Evolutionary conservation across 108 stramenopile genomes (phyloP), one percentile per base, ranked within the genome.

Genomic region (Conticribra guillardii): DNA sequence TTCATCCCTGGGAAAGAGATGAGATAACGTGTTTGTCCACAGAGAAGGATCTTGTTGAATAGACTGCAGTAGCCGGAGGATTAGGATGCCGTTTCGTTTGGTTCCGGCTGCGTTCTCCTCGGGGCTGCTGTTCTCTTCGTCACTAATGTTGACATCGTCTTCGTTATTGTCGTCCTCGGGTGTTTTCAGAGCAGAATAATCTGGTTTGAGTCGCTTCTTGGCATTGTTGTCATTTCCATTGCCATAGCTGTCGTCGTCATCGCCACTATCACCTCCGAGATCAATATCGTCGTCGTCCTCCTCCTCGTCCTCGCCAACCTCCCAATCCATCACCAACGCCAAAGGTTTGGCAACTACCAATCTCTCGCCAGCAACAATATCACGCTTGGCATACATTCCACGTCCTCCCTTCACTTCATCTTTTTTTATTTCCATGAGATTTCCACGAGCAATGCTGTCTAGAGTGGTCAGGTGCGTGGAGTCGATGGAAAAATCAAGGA

Each of bases 1-100:
- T 18, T 63, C 28, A 27, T 79, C 82, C 18, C 88, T 50, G 26
- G 91, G 91, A 56, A 82, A 92, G 1, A 92, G 72, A 44, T 79
- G 70, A 0, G 79, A 67, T 0, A 89, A 46, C 17, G 66, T 69
- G 7, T 84, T 74, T 32, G 71, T 59, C 90, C 90, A 91, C 18
- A 89, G 44, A 26, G 60, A 62, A 47, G 84, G 85, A n/a, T n/a
- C n/a, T n/a, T n/a, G n/a, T n/a, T n/a, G n/a, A n/a, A n/a, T n/a
- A n/a, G n/a, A n/a, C 8, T 41, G 5, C 8, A 41, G 37, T 5
- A 41, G 37, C 8, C 11, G 37, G 8, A 41, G 11, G 37, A 41
- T 41, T 9, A 41, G 5, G 37, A 41, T 5, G 37, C 8, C 37
- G 11, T 41, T 41, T 41, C 37, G 5, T 41, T 41, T 41, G 37